Evolutionary conservation across 2,329 filamentous ascomycete species (phyloP).

Genomic region (Epichloe sp.): DNA sequence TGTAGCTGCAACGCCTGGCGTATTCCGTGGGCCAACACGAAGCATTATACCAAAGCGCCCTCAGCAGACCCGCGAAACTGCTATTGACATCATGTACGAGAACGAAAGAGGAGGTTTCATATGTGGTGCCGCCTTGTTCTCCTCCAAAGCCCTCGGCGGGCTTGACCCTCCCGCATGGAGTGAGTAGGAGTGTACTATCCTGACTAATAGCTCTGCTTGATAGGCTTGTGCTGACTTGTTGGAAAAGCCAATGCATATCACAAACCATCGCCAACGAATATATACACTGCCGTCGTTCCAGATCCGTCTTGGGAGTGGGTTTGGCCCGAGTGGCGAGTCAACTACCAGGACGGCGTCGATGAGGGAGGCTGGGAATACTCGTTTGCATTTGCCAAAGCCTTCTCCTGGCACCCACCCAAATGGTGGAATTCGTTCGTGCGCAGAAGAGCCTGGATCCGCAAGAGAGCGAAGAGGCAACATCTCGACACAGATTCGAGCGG

Average conservation of each 20-base stretch:
- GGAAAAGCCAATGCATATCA: constrained; percentile 45
- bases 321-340: constrained; percentile 51
- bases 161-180: constrained; percentile 79
- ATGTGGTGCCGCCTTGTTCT: constrained; percentile 85
- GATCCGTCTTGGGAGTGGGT: constrained; percentile 93
- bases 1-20: constrained; percentile 19
- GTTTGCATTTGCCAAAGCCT: constrained; percentile 63
- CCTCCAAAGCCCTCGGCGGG: constrained; percentile 67
- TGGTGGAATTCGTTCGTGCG: constrained; percentile 97
- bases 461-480: constrained; percentile 50
- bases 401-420: constrained; percentile 76
- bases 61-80: constrained; percentile 33
- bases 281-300: constrained; percentile 79
- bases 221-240: constrained; percentile 2
- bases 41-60: constrained; percentile 22
- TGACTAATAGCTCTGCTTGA: not conserved
- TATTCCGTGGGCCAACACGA: constrained; percentile 12
- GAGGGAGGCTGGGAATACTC: constrained; percentile 95
- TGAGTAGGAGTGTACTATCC: constrained; percentile 11
- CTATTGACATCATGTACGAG: constrained; percentile 84
- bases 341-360: constrained; percentile 62
- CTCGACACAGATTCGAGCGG: constrained; percentile 36
- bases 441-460: constrained; percentile 74
- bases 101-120: constrained; percentile 87
- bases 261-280: constrained; percentile 49